Evolutionary conservation across 2,329 filamentous ascomycete species (phyloP), one percentile per base, ranked within the genome.

Genomic region (Fusarium lyarnte): DNA sequence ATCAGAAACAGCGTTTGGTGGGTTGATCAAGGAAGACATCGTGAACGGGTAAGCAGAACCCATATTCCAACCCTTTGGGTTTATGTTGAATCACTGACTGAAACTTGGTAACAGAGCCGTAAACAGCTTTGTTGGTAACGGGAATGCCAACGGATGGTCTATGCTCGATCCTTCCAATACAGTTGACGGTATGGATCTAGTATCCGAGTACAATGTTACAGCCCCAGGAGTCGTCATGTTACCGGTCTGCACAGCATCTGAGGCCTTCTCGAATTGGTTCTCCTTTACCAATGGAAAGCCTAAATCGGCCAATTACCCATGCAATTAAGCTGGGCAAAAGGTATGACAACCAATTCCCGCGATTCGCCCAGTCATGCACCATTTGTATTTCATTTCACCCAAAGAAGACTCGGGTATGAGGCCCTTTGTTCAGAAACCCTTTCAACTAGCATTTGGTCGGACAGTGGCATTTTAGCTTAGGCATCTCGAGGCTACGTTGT

Each of bases 301-400:
- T 3, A 52, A 52, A 9, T 52, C 33, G 1, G 19, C 33, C 5
- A 52, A 52, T 13, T 52, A 38, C 19, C 49, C 49, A 17, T 52
- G 49, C 3, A 27, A 38, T 9, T 52, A 6, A 52, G 19, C 33
- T 16, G 5, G 19, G 2, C 1, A 27, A 38, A 38, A 9, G n/a
- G 3, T 25, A 27, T 10, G 29, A 51, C 13, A 33, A 11, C 0
- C 17, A 2, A 19, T 8, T 10, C 7, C 7, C 4, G 19, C 6
- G 19, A 3, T 11, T 8, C 16, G 29, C 6, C n/a, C 0, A 23
- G 16, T 4, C 12, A n/a, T 19, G 9, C 17, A 8, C n/a, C 2
- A 12, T 4, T 11, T 38, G 16, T 21, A 23, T 38, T 47, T 25
- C 33, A 8, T 21, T 52, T 36, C 12, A 33, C n/a, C 19, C 2